phyloP scores from a whole-genome alignment of 75 land plant genomes.

The Azolla pinnata region DNA sequence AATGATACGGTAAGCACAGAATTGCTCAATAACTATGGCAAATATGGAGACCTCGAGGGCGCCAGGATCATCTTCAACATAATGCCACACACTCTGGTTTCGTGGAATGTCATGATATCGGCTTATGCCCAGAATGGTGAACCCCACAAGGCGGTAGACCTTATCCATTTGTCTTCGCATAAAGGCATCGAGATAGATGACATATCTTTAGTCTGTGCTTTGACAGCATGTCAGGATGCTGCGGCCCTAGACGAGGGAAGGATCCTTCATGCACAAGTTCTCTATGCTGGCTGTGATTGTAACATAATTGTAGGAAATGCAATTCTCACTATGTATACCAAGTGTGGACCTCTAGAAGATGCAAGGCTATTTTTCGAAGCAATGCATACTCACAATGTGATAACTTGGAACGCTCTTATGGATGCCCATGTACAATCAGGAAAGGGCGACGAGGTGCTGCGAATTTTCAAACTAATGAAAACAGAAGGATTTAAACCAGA shows the following conservation, averaged over 20 bases:
- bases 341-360: slow-evolving; percentile 4
- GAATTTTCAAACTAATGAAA: too few species aligned
- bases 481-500: too few species aligned
- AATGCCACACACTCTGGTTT: slow-evolving; percentile 1
- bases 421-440: slow-evolving; percentile 7
- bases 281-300: background rate
- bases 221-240: background rate
- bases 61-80: slow-evolving; percentile 1
- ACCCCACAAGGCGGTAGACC: background rate
- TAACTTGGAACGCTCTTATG: slow-evolving; percentile 12
- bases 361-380: slow-evolving; percentile 3
- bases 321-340: slow-evolving; percentile 4
- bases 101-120: slow-evolving; percentile 3
- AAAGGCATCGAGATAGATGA: slow-evolving; percentile 1
- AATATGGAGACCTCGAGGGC: background rate
- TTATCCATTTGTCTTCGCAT: background rate
- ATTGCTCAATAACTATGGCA: slow-evolving; percentile 3
- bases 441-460: too few species aligned
- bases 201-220: background rate
- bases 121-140: background rate
- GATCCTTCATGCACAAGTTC: background rate
- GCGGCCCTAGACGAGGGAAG: background rate
- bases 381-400: background rate
- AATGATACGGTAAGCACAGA: background rate
- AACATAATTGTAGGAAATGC: too few species aligned